These are phyloP conservation scores for Trichoderma orchidacearum DNA, from an alignment of 495 filamentous ascomycete species.

Conservation along the genomic window DNA sequence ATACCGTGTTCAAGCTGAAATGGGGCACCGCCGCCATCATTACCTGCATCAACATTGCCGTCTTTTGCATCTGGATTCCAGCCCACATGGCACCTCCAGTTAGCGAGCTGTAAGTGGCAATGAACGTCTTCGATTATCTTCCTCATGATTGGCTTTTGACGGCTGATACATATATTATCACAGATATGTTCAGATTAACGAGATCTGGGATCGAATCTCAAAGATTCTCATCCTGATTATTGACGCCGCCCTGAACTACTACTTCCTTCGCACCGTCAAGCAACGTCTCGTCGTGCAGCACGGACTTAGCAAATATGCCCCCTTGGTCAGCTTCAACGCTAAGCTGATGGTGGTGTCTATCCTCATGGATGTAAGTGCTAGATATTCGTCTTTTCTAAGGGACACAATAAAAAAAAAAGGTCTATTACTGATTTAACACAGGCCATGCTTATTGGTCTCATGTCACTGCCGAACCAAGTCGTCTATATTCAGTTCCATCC, in stretches of 20 bases:
- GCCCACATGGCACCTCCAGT: constrained; percentile 20
- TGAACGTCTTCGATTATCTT: neutral
- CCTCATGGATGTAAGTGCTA: constrained; percentile 27
- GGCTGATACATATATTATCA: neutral
- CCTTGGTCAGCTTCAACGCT: constrained; percentile 29
- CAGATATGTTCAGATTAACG: constrained; percentile 26
- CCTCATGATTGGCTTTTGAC: neutral
- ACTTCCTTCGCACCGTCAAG: constrained; percentile 26
- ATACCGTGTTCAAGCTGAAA: constrained; percentile 16
- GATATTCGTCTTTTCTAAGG: no score
- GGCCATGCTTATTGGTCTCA: constrained; percentile 18
- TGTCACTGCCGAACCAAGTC: constrained; percentile 8
- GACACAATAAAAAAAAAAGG: no score
- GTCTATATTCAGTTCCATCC: constrained; percentile 35
- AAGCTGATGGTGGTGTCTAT: constrained; percentile 29
- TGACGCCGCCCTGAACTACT: constrained; percentile 29
- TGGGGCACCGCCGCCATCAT: constrained; percentile 28
- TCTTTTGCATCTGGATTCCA: constrained; percentile 36
- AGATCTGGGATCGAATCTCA: constrained; percentile 27
- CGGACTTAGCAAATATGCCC: constrained; percentile 29
- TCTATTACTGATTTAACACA: neutral
- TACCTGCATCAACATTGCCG: constrained; percentile 28
- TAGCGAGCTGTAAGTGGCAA: neutral
- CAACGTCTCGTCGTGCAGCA: constrained; percentile 5
- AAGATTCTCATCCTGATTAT: constrained; percentile 30